Base-by-base conservation (phyloP, 2,329 filamentous ascomycete genomes). In the Botrytis elliptica region DNA sequence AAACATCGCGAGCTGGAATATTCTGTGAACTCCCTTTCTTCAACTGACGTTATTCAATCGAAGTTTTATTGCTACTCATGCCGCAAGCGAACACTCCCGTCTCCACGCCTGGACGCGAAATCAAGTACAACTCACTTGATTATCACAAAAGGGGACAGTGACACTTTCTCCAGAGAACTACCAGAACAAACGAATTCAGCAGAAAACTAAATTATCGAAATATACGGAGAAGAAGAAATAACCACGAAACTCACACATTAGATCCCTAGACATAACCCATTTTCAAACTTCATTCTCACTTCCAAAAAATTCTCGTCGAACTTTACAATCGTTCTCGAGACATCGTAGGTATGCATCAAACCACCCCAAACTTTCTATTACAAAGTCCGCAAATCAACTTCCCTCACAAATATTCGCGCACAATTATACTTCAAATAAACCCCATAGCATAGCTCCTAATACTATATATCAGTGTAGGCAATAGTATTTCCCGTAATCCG, bases 331-430 rank as follows among this genome's bases (percentile, higher is more conserved):
- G 4, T 18, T 18, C 52, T 57, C 14, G 1, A 29, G 4, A 2
- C 18, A 9, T 29, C 6, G 1, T 1, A 29, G 29, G 29, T 3
- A 7, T 4, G 1, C 18, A 29, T 14, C 3, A 16, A 29, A 29
- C 7, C 25, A 16, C 0, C n/a, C 3, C 2, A 8, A 14, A 55
- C 0, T 3, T 7, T n/a, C 12, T 29, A 16, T 16, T 29, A 16
- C 1, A 16, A n/a, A 55, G 4, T 55, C 25, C 12, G 5, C 2
- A 55, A 25, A 14, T n/a, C 1, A n/a, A n/a, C 4, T 1, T 14
- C 9, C 14, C 4, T 12, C 3, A 52, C 4, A 10, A 14, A n/a
- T 14, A n/a, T 52, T n/a, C 4, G 1, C 6, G 2, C 6, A 6
- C 1, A 25, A 12, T 10, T 2, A 7, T 52, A 52, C 4, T 10